Evolutionary conservation across 768 basidiomycete genomes (phyloP).

Genomic region (Lentinula guzmanii): DNA sequence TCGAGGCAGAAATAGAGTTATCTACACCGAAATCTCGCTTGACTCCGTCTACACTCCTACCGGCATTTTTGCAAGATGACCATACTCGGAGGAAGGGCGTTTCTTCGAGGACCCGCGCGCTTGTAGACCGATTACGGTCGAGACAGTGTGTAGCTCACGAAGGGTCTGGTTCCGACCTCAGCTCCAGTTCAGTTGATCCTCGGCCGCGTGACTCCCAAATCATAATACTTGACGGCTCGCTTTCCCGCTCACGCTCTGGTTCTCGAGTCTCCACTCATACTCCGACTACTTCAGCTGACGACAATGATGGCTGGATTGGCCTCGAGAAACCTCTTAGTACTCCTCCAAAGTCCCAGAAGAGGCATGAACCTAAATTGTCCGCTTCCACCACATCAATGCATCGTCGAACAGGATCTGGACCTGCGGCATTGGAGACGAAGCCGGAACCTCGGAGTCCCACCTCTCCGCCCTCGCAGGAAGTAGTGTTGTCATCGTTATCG

Average conservation of each 20-base stretch:
- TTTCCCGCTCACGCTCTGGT: not conserved
- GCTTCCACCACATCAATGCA: constrained; percentile 23
- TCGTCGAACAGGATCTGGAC: constrained; percentile 30
- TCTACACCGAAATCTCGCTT: constrained; percentile 19
- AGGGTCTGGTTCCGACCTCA: constrained; percentile 13
- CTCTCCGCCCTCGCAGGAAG: constrained; percentile 17
- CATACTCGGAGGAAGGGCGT: constrained; percentile 25
- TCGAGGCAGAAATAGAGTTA: constrained; percentile 24
- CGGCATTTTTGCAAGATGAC: constrained; percentile 39
- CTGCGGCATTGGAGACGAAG: constrained; percentile 19
- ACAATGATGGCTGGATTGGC: constrained; percentile 41
- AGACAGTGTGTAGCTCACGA: constrained; percentile 10
- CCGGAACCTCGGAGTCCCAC: constrained; percentile 5
- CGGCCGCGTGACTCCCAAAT: constrained; percentile 27
- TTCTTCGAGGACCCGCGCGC: constrained; percentile 53
- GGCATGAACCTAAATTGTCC: constrained; percentile 36
- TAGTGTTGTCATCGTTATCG: constrained; percentile 21
- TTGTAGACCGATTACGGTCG: constrained; percentile 48
- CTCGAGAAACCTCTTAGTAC: constrained; percentile 19
- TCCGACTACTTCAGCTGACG: constrained; percentile 24
- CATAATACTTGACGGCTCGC: constrained; percentile 30
- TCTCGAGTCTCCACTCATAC: constrained; percentile 17
- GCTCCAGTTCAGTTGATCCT: constrained; percentile 27
- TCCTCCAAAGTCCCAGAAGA: constrained; percentile 29
- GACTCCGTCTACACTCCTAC: constrained; percentile 28